A percentile compares a stretch with the other conserved stretches of the same genome.
Evolutionary conservation across 2,329 filamentous ascomycete species (phyloP).

Genomic region (Cercospora beticola): DNA sequence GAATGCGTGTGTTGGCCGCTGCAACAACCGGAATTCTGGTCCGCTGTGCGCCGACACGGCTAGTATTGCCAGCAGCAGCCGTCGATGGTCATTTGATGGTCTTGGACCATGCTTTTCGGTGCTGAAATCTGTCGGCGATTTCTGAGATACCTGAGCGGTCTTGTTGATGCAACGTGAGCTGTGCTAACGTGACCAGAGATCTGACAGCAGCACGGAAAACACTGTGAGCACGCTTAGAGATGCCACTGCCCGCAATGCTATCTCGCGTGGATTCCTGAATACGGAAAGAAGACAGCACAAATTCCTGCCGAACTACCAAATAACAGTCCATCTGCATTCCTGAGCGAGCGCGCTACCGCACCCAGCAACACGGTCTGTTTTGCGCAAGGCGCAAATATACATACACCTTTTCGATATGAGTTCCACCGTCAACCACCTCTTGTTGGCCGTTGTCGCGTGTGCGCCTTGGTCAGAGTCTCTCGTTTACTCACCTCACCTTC

Average conservation of each 20-base stretch:
- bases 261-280: conserved; percentile 4
- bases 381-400: conserved; percentile 10
- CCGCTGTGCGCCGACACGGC: neutral
- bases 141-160: neutral
- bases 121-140: neutral
- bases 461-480: neutral
- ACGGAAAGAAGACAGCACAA: neutral
- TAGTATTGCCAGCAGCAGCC: neutral
- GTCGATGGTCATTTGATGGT: neutral
- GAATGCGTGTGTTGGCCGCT: conserved; percentile 1
- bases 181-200: neutral
- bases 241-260: neutral
- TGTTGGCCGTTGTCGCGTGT: neutral
- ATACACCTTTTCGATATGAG: neutral
- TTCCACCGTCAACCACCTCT: neutral
- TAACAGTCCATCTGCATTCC: conserved; percentile 13
- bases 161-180: neutral
- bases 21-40: neutral
- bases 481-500: conserved; percentile 10
- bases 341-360: neutral
- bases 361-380: conserved; percentile 9
- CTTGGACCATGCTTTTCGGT: neutral
- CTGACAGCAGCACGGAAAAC: neutral
- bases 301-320: neutral
- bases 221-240: neutral